Evolutionary conservation across 352 stramenopile genomes (phyloP).

Genomic region (Phytophthora meadii): DNA sequence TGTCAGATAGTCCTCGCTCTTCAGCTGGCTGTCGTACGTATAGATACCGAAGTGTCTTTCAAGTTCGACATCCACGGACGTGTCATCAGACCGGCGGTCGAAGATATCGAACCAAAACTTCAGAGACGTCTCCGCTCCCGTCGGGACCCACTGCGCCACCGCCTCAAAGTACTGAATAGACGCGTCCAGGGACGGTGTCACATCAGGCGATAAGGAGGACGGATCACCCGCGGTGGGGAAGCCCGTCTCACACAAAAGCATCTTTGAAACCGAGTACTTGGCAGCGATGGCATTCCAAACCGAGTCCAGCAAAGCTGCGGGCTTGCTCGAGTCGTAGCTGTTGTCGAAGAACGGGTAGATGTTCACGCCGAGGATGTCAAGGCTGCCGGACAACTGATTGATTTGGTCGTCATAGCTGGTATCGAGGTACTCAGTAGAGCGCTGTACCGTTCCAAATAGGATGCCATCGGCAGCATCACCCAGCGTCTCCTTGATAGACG

Average conservation of each 20-base stretch:
- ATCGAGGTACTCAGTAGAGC: slow-evolving; percentile 69
- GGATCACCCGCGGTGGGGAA: slow-evolving; percentile 54
- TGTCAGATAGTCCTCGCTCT: slow-evolving; percentile 43
- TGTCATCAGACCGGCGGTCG: slow-evolving; percentile 58
- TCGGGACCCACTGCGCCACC: slow-evolving; percentile 28
- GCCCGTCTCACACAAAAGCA: slow-evolving; percentile 65
- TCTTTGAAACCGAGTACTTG: slow-evolving; percentile 49
- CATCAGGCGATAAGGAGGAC: slow-evolving; percentile 41
- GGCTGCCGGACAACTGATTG: slow-evolving; percentile 41
- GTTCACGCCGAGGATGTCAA: slow-evolving; percentile 70
- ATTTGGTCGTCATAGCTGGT: slow-evolving; percentile 48
- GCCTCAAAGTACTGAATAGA: slow-evolving; percentile 37
- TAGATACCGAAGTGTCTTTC: slow-evolving; percentile 70
- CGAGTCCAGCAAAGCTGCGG: slow-evolving; percentile 46
- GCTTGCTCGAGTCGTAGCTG: slow-evolving; percentile 58
- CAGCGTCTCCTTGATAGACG: slow-evolving; percentile 43
- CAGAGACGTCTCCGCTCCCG: slow-evolving; percentile 32
- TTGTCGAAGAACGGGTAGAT: slow-evolving; percentile 72
- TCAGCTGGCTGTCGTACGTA: slow-evolving; percentile 52
- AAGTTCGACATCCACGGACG: slow-evolving; percentile 39
- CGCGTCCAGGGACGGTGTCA: slow-evolving; percentile 46
- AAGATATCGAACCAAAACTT: slow-evolving; percentile 75
- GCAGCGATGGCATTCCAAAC: slow-evolving; percentile 55
- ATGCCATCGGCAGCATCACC: slow-evolving; percentile 43
- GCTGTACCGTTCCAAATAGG: slow-evolving; percentile 66